A percentile compares a stretch with the other conserved stretches of the same genome.
Evolutionary conservation across 257 asterid genomes (phyloP).

Genomic region (Fraxinus quadrangulata): DNA sequence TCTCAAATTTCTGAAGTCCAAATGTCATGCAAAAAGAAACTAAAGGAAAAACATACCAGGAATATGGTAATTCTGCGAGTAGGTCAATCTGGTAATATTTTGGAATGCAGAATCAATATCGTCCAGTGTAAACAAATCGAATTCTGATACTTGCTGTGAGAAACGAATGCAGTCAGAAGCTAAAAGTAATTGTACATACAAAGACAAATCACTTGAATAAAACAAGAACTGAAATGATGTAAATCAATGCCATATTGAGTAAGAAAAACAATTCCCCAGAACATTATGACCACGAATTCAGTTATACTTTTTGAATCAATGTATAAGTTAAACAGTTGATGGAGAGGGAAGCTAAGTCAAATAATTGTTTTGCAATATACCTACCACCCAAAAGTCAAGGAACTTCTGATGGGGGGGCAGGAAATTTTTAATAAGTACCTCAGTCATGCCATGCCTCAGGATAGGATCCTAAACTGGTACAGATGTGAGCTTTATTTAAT

Average conservation of each 20-base stretch:
- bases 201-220: constrained; percentile 14
- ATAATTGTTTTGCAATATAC: neutral
- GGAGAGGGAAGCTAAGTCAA: neutral
- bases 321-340: neutral
- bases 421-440: neutral
- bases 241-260: constrained; percentile 1
- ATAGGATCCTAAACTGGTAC: neutral
- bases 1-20: neutral
- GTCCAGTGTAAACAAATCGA: constrained; percentile 90
- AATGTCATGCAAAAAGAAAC: constrained; percentile 4
- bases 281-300: neutral
- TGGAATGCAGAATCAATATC: constrained; percentile 89
- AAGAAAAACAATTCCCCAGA: neutral
- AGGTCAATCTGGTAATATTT: constrained; percentile 81
- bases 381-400: neutral
- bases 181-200: neutral
- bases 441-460: neutral
- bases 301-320: neutral
- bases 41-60: constrained; percentile 60
- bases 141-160: constrained; percentile 94
- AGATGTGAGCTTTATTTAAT: neutral
- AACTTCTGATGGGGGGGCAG: neutral
- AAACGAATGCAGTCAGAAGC: constrained; percentile 25
- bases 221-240: neutral
- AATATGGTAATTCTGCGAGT: constrained; percentile 86